A percentile compares a stretch with the other conserved stretches of the same genome.
Conservation (phyloP, 2,329 filamentous ascomycete genomes). For the Sporothrix variecibatus region DNA sequence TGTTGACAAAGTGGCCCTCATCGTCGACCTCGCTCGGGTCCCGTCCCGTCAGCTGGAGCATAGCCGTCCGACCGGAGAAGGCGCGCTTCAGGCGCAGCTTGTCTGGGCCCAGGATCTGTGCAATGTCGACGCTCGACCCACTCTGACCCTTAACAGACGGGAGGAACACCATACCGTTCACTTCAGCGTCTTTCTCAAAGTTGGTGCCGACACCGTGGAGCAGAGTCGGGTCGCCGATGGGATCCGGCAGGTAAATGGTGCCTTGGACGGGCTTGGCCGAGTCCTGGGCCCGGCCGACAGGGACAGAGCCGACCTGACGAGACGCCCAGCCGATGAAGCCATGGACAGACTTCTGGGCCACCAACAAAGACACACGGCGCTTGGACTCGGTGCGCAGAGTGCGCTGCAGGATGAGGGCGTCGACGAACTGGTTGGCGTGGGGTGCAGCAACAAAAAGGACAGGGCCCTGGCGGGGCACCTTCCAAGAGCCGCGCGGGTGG, state of each 20-base stretch:
- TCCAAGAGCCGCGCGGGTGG: slow-evolving; percentile 92
- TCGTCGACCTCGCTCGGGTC: slow-evolving; percentile 62
- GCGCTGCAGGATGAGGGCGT: slow-evolving; percentile 90
- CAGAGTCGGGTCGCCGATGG: slow-evolving; percentile 78
- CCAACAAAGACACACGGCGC: slow-evolving; percentile 87
- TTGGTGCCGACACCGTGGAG: slow-evolving; percentile 78
- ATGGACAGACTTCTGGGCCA: slow-evolving; percentile 93
- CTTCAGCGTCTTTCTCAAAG: slow-evolving; percentile 74
- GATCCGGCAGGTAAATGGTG: slow-evolving; percentile 85
- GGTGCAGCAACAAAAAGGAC: slow-evolving; percentile 95
- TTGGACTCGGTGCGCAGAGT: slow-evolving; percentile 83
- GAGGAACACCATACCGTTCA: slow-evolving; percentile 82
- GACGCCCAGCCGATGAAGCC: slow-evolving; percentile 90
- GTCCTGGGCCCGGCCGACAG: slow-evolving; percentile 92
- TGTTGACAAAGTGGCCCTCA: slow-evolving; percentile 63
- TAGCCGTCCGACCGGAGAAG: slow-evolving; percentile 73
- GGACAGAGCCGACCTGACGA: slow-evolving; percentile 81
- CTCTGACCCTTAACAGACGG: slow-evolving; percentile 77
- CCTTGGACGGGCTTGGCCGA: slow-evolving; percentile 77
- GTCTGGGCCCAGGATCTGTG: slow-evolving; percentile 75
- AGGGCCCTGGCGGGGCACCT: slow-evolving; percentile 83
- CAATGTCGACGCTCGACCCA: slow-evolving; percentile 80
- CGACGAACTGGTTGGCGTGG: slow-evolving; percentile 98
- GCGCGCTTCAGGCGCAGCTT: slow-evolving; percentile 85
- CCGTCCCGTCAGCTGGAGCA: slow-evolving; percentile 80